These are phyloP conservation scores for Mortierella sp. DNA, from an alignment of 371 early-diverging fungal species.

Conservation along the genomic window DNA sequence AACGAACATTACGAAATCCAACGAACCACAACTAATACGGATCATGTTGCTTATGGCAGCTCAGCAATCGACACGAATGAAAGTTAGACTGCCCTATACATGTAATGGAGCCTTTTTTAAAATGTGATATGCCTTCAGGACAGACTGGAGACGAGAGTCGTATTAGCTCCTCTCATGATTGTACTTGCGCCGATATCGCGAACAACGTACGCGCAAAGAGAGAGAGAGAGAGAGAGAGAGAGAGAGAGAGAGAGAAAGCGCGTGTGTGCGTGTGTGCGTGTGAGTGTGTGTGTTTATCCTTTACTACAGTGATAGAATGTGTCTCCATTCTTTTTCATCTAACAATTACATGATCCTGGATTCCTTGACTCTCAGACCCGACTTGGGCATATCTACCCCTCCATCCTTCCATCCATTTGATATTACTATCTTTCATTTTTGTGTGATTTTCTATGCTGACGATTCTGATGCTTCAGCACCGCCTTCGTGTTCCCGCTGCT, in stretches of 20 bases:
- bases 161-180: not conserved
- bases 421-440: not conserved
- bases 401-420: not conserved
- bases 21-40: not conserved
- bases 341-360: constrained; percentile 13
- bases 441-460: constrained; percentile 11
- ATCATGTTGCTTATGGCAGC: not conserved
- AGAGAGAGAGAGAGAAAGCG: not conserved
- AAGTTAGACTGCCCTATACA: too few relatives aligned
- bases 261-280: not conserved
- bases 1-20: not conserved
- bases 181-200: not conserved
- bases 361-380: constrained; percentile 8
- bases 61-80: too few relatives aligned
- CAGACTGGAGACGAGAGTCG: constrained; percentile 19
- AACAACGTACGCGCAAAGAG: not conserved
- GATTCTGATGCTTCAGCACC: constrained; percentile 34
- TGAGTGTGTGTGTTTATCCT: not conserved
- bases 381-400: not conserved
- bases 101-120: too few relatives aligned
- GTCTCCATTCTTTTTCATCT: not conserved
- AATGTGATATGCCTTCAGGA: not conserved
- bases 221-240: too few relatives aligned
- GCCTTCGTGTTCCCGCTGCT: constrained; percentile 35
- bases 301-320: not conserved